Evolutionary conservation across 2,329 filamentous ascomycete species (phyloP).

Genomic region (Rhytidhysteron rufulum): DNA sequence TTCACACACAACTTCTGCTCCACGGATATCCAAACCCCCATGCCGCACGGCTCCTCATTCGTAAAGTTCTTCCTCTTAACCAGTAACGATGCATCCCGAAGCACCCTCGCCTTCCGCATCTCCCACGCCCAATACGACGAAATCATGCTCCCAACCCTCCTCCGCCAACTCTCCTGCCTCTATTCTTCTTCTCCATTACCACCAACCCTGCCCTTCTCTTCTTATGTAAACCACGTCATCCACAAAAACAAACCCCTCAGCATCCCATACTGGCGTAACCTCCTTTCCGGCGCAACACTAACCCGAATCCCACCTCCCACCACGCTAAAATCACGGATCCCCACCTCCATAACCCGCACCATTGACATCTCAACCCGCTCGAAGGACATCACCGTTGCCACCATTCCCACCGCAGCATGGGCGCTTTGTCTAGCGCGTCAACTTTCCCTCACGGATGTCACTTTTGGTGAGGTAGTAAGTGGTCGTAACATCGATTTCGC

Average conservation of each 20-base stretch:
- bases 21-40: conserved; percentile 53
- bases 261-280: conserved; percentile 58
- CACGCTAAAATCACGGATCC: conserved; percentile 19
- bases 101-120: conserved; percentile 57
- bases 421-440: conserved; percentile 58
- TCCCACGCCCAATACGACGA: conserved; percentile 70
- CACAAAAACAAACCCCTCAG: conserved; percentile 42
- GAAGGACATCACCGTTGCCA: conserved; percentile 59
- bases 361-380: conserved; percentile 40
- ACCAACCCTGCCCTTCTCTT: conserved; percentile 41
- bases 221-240: conserved; percentile 42
- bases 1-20: conserved; percentile 55
- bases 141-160: conserved; percentile 60
- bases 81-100: conserved; percentile 41
- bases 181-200: conserved; percentile 38
- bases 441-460: conserved; percentile 52
- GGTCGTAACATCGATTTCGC: conserved; percentile 59
- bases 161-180: conserved; percentile 57
- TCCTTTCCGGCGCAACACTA: conserved; percentile 48
- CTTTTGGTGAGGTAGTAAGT: conserved; percentile 64
- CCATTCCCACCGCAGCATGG: conserved; percentile 65
- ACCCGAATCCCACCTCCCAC: conserved; percentile 22
- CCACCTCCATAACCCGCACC: conserved; percentile 27
- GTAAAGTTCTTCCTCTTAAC: conserved; percentile 47
- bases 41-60: conserved; percentile 53